These are phyloP conservation scores for Metarhizium album DNA, from an alignment of 2,329 filamentous ascomycete genomes.

Conservation along the genomic window DNA sequence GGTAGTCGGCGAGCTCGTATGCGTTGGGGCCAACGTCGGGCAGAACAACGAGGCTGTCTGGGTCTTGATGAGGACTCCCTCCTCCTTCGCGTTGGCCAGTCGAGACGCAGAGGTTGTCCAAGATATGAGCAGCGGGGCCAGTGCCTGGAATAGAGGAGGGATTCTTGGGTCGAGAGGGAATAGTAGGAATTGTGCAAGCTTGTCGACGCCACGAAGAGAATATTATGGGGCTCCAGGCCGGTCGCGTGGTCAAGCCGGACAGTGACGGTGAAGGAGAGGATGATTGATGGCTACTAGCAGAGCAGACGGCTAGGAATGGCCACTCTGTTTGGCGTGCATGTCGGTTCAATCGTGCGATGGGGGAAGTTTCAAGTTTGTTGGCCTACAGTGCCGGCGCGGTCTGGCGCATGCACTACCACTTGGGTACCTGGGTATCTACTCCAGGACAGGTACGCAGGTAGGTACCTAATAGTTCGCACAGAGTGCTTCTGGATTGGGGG, in stretches of 20 bases:
- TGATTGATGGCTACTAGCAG: not conserved
- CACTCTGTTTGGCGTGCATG: not conserved
- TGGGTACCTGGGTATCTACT: not conserved
- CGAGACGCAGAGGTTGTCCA: slow-evolving; percentile 13
- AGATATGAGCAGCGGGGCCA: slow-evolving; percentile 12
- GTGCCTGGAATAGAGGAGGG: slow-evolving; percentile 29
- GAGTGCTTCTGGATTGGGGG: no score
- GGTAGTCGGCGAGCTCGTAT: slow-evolving; percentile 34
- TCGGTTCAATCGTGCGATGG: no score
- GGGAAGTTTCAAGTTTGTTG: no score
- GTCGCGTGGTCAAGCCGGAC: not conserved
- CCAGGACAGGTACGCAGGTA: no score
- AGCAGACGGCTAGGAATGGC: no score
- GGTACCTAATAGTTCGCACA: no score
- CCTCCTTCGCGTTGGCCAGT: slow-evolving; percentile 22
- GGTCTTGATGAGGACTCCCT: slow-evolving; percentile 18
- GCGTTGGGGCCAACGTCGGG: slow-evolving; percentile 10
- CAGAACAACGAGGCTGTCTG: slow-evolving; percentile 2
- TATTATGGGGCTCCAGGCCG: slow-evolving; percentile 1
- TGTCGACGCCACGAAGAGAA: slow-evolving; percentile 1
- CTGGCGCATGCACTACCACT: no score
- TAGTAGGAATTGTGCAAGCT: slow-evolving; percentile 24
- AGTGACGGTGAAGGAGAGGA: not conserved
- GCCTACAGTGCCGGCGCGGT: no score
- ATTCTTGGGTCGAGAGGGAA: slow-evolving; percentile 17